Conservation (phyloP, 2,329 filamentous ascomycete species). For the Ceratocystis papillata region DNA sequence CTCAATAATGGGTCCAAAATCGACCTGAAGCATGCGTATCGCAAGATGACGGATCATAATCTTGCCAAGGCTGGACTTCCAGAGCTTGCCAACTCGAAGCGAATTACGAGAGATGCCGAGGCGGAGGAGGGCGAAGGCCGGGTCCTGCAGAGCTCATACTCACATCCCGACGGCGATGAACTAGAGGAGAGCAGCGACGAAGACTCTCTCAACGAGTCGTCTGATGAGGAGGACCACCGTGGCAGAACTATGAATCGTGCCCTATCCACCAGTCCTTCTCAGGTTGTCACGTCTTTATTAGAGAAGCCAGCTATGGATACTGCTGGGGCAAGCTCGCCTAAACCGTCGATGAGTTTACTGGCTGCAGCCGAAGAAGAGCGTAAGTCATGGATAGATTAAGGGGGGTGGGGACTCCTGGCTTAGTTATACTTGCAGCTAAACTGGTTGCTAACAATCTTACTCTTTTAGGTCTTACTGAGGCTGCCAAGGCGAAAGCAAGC, state of each 20-base stretch:
- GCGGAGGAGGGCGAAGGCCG: conserved; percentile 42
- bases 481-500: conserved; percentile 11
- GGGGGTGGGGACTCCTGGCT: not conserved
- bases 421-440: not conserved
- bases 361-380: conserved; percentile 70
- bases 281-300: conserved; percentile 12
- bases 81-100: conserved; percentile 48
- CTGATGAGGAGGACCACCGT: conserved; percentile 56
- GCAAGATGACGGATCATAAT: conserved; percentile 60
- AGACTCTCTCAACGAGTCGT: conserved; percentile 42
- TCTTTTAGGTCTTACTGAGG: conserved; percentile 18
- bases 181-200: conserved; percentile 56
- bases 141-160: conserved; percentile 54
- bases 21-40: conserved; percentile 59
- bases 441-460: not conserved
- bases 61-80: conserved; percentile 53
- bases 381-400: conserved; percentile 37
- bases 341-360: conserved; percentile 48
- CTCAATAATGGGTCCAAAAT: conserved; percentile 52
- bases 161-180: conserved; percentile 55
- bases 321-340: conserved; percentile 30
- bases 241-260: conserved; percentile 47
- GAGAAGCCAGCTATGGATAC: not conserved
- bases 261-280: conserved; percentile 8
- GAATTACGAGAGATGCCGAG: conserved; percentile 29